Evolutionary conservation across 768 basidiomycete species (phyloP), one percentile per base, ranked within the genome.

Genomic region (Gloeostereum incarnatum): DNA sequence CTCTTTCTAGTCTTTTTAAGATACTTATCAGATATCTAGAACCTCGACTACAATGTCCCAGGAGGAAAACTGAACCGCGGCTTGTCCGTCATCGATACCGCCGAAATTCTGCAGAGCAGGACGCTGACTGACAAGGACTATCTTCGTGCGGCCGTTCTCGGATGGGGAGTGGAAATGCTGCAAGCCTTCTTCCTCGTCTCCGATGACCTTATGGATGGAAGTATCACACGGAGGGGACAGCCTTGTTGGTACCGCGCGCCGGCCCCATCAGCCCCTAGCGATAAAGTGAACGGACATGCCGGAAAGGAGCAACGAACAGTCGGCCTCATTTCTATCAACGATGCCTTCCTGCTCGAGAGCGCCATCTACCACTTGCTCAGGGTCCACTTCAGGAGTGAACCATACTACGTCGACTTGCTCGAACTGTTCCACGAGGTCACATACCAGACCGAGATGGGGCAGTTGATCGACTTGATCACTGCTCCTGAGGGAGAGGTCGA

Each of bases 131-230:
- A 90, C 0, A 78, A 86, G 4, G 92, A 97, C 62, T 97, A 94
- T 65, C 67, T 81, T 61, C 79, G 85, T 48, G 75, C 89, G 5
- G 93, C 89, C 4, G 61, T 94, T 20, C 68, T 98, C 21, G 94
- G 93, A 3, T 98, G 94, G 94, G 81, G 86, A 58, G 78, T 99
- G 49, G 94, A 98, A 61, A 69, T 97, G 44, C 76, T 99, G 6
- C 94, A 98, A 81, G 91, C 91, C 0, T 96, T 83, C 63, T 97
- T 98, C 81, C 78, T 98, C 41, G 90, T 94, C 37, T 75, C 89
- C 4, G 89, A 99, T 60, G 94, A 98, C 60, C 91, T 98, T 52
- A 99, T 99, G 94, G 94, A 99, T 55, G 58, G 72, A n/a, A 89
- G 85, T 34, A 82, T 98, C 49, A 97, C 94, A 6, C 83, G 94